Conservation (phyloP, 2,329 filamentous ascomycete species). For the Simplicillium aogashimaense region DNA sequence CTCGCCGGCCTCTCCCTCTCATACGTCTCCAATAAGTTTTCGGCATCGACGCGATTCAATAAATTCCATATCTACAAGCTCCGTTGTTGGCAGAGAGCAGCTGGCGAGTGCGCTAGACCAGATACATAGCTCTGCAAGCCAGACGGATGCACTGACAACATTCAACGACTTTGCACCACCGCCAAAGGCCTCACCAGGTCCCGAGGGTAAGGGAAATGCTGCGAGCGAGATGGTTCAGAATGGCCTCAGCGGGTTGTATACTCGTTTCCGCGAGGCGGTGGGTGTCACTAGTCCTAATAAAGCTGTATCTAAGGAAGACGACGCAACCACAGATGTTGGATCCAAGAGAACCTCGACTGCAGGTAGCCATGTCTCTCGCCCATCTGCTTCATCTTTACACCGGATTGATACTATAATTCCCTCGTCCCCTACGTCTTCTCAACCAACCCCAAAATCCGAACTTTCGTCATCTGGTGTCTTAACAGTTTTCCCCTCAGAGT, state of each 20-base stretch:
- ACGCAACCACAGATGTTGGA: slow-evolving; percentile 30
- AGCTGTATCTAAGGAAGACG: slow-evolving; percentile 26
- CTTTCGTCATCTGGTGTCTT: slow-evolving; percentile 24
- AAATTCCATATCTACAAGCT: slow-evolving; percentile 28
- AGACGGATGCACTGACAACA: slow-evolving; percentile 74
- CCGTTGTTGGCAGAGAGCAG: slow-evolving; percentile 55
- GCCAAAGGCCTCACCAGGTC: slow-evolving; percentile 43
- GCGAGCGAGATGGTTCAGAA: slow-evolving; percentile 70
- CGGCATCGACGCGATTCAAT: slow-evolving; percentile 27
- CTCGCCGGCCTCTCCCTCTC: slow-evolving; percentile 15
- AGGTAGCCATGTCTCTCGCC: slow-evolving; percentile 29
- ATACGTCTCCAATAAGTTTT: slow-evolving; percentile 19
- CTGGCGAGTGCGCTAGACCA: slow-evolving; percentile 71
- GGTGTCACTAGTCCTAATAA: slow-evolving; percentile 47
- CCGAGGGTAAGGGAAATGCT: slow-evolving; percentile 56
- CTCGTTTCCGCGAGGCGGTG: slow-evolving; percentile 73
- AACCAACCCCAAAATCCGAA: slow-evolving; percentile 19
- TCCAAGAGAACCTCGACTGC: slow-evolving; percentile 32
- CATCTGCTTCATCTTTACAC: slow-evolving; percentile 27
- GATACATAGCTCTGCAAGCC: slow-evolving; percentile 83
- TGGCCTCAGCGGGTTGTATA: slow-evolving; percentile 83
- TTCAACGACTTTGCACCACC: slow-evolving; percentile 86
- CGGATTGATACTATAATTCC: slow-evolving; percentile 27
- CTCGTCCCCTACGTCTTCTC: slow-evolving; percentile 18
- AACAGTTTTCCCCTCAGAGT: slow-evolving; percentile 9